Evolutionary conservation across 768 basidiomycete species (phyloP), one percentile per base, ranked within the genome.

Genomic region (Leccinum subgranulosum): DNA sequence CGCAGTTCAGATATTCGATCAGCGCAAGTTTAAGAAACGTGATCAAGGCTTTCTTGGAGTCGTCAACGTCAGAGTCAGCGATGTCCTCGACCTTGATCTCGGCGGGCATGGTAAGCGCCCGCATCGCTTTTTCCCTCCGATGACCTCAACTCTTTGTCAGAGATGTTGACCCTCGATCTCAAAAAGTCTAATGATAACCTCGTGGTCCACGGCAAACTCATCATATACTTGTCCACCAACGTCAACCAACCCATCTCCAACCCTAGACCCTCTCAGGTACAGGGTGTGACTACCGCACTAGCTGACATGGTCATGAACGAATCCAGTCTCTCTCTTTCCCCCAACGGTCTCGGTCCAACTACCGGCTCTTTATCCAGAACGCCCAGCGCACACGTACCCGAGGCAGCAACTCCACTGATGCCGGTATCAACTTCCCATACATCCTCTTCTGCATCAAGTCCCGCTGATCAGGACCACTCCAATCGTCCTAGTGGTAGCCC

Each of bases 161-260:
- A 98, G 79, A 97, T 97, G 87, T 83, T 98, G 51, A 98, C 96
- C 1, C 73, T 95, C 63, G 97, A 98, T 69, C 78, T 99, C 66
- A 97, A 98, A 79, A 96, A 96, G 75, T 98, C 95, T n/a, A 97
- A 96, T 66, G 97, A 99, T 74, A 95, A 97, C 70, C 84, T 97
- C 27, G 91, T 94, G 49, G 97, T 99, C 4, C 94, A 98, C 68
- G 97, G 97, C 49, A 98, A 98, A 76, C 84, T 99, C 63, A 95
- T 98, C 72, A 84, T 98, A 63, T 94, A 96, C 74, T 82, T 99
- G 36, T 95, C 94, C 17, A 98, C 97, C 50, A 95, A 98, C 69
- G 80, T 92, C 69, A 82, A 76, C 57, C 85, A 87, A 63, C 92
- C 94, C 34, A 92, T 95, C 64, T 79, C 83, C 64, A 94, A 92